Evolutionary conservation across 2,329 filamentous ascomycete genomes (phyloP).

Genomic region (Aureobasidium sp.): DNA sequence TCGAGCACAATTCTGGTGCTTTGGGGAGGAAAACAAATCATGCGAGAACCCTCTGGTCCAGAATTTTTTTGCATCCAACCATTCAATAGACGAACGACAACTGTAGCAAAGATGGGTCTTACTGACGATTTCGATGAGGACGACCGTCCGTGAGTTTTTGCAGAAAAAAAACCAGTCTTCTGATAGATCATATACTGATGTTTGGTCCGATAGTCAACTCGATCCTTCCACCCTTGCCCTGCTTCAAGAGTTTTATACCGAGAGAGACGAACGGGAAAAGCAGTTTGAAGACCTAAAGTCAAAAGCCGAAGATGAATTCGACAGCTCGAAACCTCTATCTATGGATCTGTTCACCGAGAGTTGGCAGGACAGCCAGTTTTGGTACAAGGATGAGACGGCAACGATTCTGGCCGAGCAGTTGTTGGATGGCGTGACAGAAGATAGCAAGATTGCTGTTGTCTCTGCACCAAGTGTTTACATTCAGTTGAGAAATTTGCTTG

Average conservation of each 20-base stretch:
- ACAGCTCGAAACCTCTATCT: constrained; percentile 32
- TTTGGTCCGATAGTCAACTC: constrained; percentile 45
- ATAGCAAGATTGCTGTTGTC: constrained; percentile 58
- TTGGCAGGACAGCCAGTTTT: constrained; percentile 80
- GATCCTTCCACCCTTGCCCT: constrained; percentile 58
- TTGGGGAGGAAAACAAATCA: background rate
- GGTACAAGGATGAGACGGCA: constrained; percentile 66
- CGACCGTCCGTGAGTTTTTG: constrained; percentile 16
- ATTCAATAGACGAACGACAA: background rate
- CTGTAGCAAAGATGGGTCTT: background rate
- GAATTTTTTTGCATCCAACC: background rate
- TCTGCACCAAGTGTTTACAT: constrained; percentile 73
- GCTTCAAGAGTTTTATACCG: constrained; percentile 65
- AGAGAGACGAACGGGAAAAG: constrained; percentile 58
- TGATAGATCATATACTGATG: background rate
- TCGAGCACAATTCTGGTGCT: background rate
- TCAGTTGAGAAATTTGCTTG: constrained; percentile 62
- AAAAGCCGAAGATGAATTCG: constrained; percentile 49
- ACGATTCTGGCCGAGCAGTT: constrained; percentile 55
- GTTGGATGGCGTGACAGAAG: constrained; percentile 50
- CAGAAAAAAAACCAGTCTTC: background rate
- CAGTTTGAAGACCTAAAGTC: constrained; percentile 61
- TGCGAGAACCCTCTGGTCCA: background rate
- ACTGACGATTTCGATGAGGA: constrained; percentile 16
- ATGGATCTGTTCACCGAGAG: constrained; percentile 72